Base-by-base conservation (phyloP, 805 yeast genomes). In the Nakazawaea siamensis region DNA sequence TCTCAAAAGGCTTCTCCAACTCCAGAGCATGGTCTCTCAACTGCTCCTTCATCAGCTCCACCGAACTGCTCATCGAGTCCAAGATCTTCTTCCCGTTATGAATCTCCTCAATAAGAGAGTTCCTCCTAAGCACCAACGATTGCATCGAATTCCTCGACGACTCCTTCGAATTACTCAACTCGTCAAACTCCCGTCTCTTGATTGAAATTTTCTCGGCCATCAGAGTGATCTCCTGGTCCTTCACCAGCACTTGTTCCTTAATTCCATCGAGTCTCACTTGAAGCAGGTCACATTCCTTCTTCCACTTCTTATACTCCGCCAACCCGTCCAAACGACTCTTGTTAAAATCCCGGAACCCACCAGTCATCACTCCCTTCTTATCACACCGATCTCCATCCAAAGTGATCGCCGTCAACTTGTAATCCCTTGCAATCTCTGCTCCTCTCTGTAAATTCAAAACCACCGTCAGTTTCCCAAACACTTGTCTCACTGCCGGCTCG, bases 311-410 rank as follows among this genome's bases (percentile, higher is more conserved):
- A 43, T 81, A 68, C 11, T 59, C 51, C 35, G 74, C 75, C 47
- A 85, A 63, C 2, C 80, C 71, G 45, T 86, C 95, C 31, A 88
- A 56, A 46, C 94, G 68, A 0, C 86, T 79, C 34, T 61, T 64
- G 40, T 71, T 72, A 45, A 66, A 70, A 46, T 84, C 92, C 45
- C 83, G 70, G 48, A 70, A 85, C 32, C 97, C 97, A 56, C 97
- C 97, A 17, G 85, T 76, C 29, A 92, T 55, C 2, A 81, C 82
- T 55, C 98, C 98, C 44, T 67, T 73, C 31, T 74, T 76, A 46
- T 85, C 94, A 33, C 85, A 85, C 43, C 85, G 66, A 52, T 92
- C 97, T 45, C 98, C 98, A 54, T 85, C 94, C 13, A 90, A 60
- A 0, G 98, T 92, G 12, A 92, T 81, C 1, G 95, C 83, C 46